Evolutionary conservation across 2,329 filamentous ascomycete species (phyloP), one percentile per base, ranked within the genome.

Genomic region (Pseudocercospora vitis): DNA sequence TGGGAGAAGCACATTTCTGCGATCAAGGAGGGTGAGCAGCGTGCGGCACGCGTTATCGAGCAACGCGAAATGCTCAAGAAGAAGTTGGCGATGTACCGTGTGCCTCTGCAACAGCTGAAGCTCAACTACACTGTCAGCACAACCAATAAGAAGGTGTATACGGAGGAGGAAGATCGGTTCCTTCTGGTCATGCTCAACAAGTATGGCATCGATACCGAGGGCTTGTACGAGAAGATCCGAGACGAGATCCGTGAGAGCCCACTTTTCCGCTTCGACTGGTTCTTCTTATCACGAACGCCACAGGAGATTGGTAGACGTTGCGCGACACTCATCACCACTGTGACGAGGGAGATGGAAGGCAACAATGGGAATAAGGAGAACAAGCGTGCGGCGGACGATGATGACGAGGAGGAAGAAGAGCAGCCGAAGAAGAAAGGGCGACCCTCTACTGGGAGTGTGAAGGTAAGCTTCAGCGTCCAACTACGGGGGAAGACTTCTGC

Each of bases 111-210:
- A 72, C 94, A 99, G 73, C 84, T 99, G 67, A 96, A 96, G 78
- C 91, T 99, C 77, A 97, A 96, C 75, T 99, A 99, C 74, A 96
- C 91, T 0, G 94, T 99, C 23, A 96, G 91, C 5, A 99, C 94
- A 2, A 99, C 95, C 7, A 99, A 99, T 82, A 99, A 99, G 78
- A 99, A 99, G 77, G 91, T 99, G 1, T 99, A 99, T 71, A 97
- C 91, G 0, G 95, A 99, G 70, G 94, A 99, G 69, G 94, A 99
- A 71, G 94, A 99, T 69, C 84, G 94, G 3, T 99, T 99, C 74
- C 74, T 99, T 48, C 80, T 99, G 28, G 92, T 99, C 46, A 87
- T 96, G 74, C 80, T 99, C 4, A 91, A 99, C 74, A 89, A 87
- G 71, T 88, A 91, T 64, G 94, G 95, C 5, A 85, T 99, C 29